Conservation (phyloP, 2,329 filamentous ascomycete species). For the Exophiala sideris region DNA sequence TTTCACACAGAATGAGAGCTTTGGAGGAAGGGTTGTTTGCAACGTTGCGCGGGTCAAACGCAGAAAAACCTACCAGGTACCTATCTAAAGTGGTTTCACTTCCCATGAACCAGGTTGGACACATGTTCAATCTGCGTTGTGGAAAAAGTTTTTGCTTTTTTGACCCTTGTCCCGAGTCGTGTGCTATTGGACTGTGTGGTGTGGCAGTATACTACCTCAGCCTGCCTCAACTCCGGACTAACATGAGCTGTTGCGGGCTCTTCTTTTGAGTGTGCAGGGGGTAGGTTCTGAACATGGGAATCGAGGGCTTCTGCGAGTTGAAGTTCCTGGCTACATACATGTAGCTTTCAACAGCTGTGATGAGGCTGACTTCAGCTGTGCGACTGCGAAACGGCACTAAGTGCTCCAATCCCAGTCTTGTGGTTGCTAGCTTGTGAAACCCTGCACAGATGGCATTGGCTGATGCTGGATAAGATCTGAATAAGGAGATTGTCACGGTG, state of each 20-base stretch:
- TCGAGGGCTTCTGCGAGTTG: background rate
- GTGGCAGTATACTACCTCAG: background rate
- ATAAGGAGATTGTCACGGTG: too few relatives aligned
- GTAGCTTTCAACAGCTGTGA: background rate
- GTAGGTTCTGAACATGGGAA: background rate
- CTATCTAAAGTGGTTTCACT: background rate
- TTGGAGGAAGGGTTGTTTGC: background rate
- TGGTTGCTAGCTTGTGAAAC: too few relatives aligned
- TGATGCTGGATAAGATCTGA: too few relatives aligned
- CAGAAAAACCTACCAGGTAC: background rate
- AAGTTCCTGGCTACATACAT: background rate
- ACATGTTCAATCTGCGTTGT: background rate
- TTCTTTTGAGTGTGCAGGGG: too few relatives aligned
- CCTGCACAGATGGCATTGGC: too few relatives aligned
- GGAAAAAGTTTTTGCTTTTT: conserved; percentile 6
- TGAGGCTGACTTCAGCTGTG: background rate
- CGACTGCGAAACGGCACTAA: background rate
- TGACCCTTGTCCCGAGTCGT: background rate
- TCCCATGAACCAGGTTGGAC: background rate
- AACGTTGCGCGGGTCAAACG: background rate
- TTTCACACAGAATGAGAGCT: background rate
- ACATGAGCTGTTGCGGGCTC: too few relatives aligned
- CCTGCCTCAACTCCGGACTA: too few relatives aligned
- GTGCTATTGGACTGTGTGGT: background rate
- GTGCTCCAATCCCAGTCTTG: too few relatives aligned